A percentile compares a stretch with the other conserved stretches of the same genome.
Conservation (phyloP, 2,329 filamentous ascomycete genomes). For the Fusarium neocosmosporiellum region DNA sequence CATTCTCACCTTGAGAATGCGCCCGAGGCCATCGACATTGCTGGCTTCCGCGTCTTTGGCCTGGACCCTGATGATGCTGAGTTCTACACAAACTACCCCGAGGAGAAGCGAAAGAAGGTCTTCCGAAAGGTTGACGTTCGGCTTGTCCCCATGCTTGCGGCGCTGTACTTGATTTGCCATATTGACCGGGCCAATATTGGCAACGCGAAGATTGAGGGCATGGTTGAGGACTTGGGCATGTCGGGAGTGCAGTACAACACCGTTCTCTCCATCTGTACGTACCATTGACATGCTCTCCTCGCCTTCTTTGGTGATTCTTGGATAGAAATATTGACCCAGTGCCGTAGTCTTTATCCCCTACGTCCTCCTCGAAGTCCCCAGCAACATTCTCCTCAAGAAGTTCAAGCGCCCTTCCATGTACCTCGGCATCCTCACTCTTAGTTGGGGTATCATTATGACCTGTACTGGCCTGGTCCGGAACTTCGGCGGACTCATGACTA, state of each 20-base stretch:
- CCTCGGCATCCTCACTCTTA: conserved; percentile 44
- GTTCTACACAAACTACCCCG: conserved; percentile 36
- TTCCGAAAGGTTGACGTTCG: conserved; percentile 49
- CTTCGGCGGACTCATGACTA: conserved; percentile 69
- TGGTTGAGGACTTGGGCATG: conserved; percentile 57
- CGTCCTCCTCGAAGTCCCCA: conserved; percentile 40
- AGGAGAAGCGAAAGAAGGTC: conserved; percentile 37
- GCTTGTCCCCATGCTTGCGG: conserved; percentile 62
- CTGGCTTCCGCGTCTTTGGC: conserved; percentile 35
- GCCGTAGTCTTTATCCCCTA: conserved; percentile 37
- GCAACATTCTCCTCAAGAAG: conserved; percentile 43
- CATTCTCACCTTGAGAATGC: conserved; percentile 28
- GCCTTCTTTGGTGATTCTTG: not conserved
- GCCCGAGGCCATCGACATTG: conserved; percentile 34
- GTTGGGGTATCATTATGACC: conserved; percentile 74
- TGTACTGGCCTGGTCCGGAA: conserved; percentile 70
- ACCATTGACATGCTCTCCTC: conserved; percentile 52
- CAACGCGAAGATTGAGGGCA: conserved; percentile 62
- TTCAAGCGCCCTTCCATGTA: conserved; percentile 40
- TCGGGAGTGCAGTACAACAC: conserved; percentile 70
- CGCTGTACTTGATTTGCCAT: conserved; percentile 66
- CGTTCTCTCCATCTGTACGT: conserved; percentile 68
- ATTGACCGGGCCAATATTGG: conserved; percentile 64
- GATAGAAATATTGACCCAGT: not conserved
- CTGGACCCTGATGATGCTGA: conserved; percentile 37